Base-by-base conservation (phyloP, 768 basidiomycete species). In the Suillus decipiens region DNA sequence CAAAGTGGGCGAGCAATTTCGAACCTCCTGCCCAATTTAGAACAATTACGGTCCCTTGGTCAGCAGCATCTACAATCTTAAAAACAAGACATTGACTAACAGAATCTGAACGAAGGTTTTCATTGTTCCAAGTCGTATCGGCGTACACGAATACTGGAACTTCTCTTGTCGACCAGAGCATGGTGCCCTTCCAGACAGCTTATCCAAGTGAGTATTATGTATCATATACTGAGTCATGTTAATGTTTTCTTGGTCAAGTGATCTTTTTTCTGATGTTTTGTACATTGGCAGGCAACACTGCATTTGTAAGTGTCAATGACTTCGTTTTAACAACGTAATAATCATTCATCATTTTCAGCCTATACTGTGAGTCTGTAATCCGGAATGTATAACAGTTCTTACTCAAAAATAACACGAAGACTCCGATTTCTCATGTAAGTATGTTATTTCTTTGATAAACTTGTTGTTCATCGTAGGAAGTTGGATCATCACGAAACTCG, bases 201-300 rank as follows among this genome's bases (percentile, higher is more conserved):
- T 95, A 93, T 70, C 84, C 87, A 2, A 88, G 55, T 28, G 36
- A 39, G 55, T 39, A 56, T 56, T 2, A 17, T 28, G 10, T 39
- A 17, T 39, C 37, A 28, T 56, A 28, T 11, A 28, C 24, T 39
- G 24, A 1, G 39, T 28, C 17, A 24, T 7, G 14, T 15, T 56
- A 37, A 56, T 12, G 1, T 28, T 48, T 56, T 39, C 9, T 56
- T 28, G 37, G 9, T 17, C 2, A 56, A 56, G 55, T 94, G 89
- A 86, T 94, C 62, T 55, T 92, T 34, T 72, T 86, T 59, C 78
- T 95, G 82, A 80, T 86, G 0, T 76, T 95, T 53, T 77, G 93
- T 28, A 90, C 98, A 65, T 75, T 98, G 54, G 95, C 93, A 55
- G 96, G 96, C 12, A 98, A 99, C 72, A 97, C 95, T 50, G 89